Evolutionary conservation across 225 moss, liverwort and hornwort genomes (phyloP).

Genomic region (Lunularia cruciata): DNA sequence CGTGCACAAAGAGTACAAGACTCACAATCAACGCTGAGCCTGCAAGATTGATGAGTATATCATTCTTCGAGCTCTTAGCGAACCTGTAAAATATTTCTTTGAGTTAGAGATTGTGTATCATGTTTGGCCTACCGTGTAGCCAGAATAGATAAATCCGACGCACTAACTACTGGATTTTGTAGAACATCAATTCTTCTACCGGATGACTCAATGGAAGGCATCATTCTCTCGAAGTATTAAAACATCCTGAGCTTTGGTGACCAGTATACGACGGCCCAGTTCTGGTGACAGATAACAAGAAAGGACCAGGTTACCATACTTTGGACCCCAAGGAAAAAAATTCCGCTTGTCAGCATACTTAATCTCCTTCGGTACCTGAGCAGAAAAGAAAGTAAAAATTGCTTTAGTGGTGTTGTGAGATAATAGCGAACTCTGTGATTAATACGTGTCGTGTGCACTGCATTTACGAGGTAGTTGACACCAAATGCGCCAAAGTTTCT

Average conservation of each 20-base stretch:
- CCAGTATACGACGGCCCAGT: neutral
- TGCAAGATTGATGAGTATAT: constrained; percentile 67
- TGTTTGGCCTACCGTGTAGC: too few species aligned
- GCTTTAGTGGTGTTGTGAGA: too few species aligned
- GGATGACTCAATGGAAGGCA: too few species aligned
- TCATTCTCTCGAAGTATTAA: too few species aligned
- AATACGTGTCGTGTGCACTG: too few species aligned
- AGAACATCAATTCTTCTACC: neutral
- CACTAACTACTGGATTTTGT: neutral
- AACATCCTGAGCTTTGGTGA: neutral
- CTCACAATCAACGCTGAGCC: constrained; percentile 56
- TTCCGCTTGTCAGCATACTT: constrained; percentile 83
- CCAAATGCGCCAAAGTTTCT: too few species aligned
- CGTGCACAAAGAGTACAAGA: too few species aligned
- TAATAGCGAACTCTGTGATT: too few species aligned
- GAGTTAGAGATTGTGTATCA: too few species aligned
- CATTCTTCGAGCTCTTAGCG: constrained; percentile 45
- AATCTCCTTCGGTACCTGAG: constrained; percentile 82
- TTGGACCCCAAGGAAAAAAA: constrained; percentile 87
- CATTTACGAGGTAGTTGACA: too few species aligned
- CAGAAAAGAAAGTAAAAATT: neutral
- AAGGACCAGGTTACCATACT: constrained; percentile 26
- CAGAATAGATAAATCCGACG: neutral
- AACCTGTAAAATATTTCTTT: too few species aligned
- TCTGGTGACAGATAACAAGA: neutral